Evolutionary conservation across 1,284 basidiomycete species (phyloP), one percentile per base, ranked within the genome.

Genomic region (Marasmius fiardii): DNA sequence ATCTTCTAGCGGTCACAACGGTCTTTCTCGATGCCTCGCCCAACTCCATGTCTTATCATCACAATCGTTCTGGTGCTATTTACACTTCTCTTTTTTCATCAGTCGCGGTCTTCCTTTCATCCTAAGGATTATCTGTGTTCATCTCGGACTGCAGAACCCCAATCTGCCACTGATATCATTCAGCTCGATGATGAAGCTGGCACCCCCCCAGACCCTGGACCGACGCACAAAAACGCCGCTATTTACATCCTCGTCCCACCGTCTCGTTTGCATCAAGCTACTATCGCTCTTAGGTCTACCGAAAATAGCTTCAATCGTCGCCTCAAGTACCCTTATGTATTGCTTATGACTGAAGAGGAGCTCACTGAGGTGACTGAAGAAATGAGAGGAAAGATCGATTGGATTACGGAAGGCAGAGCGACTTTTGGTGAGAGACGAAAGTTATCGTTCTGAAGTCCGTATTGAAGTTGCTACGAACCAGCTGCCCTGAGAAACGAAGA

Each of bases 221-320:
- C 28, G 5, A 10, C 28, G 4, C 39, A 41, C 39, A n/a, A 41
- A 14, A 68, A 65, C 44, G 66, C 58, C 1, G 67, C 63, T 1
- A 68, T 68, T 47, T 64, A 64, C 56, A 67, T 68, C 55, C 60
- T 67, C 11, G 52, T 67, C 16, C 57, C 63, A 1, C 64, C 66
- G 3, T 59, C 57, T 4, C 59, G 66, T 18, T 56, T 67, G 2
- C 60, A 64, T 50, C 63, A 68, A 60, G 65, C 67, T 18, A 60
- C 60, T 7, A 51, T 65, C 33, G 64, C 67, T 4, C 63, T 68
- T n/a, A 58, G 58, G 31, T 67, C 65, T 45, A 62, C 65, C 26
- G 67, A 68, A 41, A 65, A 66, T 28, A 65, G 66, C 7, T 68
- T 68, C 53, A 68, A 68, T 43, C 60, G 65, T 1, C 56, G 64